Conservation (phyloP, 2,329 filamentous ascomycete genomes). For the Epichloe baconii region DNA sequence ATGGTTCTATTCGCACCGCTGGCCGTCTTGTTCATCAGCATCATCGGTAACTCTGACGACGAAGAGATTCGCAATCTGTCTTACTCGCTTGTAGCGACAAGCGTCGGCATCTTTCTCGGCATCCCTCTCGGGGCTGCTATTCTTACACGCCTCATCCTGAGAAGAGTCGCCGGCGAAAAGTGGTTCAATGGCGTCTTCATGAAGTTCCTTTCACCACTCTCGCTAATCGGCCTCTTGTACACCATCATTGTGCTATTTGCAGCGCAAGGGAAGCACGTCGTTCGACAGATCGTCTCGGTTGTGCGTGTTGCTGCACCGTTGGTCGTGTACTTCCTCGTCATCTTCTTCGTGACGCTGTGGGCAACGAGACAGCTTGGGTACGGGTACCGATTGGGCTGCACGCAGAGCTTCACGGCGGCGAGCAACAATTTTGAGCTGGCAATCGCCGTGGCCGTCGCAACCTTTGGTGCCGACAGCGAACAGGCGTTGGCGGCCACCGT, state of each 20-base stretch:
- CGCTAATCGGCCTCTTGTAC: slow-evolving; percentile 71
- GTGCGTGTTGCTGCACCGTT: slow-evolving; percentile 69
- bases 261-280: slow-evolving; percentile 62
- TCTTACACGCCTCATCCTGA: slow-evolving; percentile 55
- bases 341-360: slow-evolving; percentile 59
- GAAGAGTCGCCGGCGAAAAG: slow-evolving; percentile 35
- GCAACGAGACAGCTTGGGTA: slow-evolving; percentile 55
- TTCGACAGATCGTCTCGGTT: slow-evolving; percentile 74
- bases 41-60: slow-evolving; percentile 41
- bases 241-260: slow-evolving; percentile 81
- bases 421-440: slow-evolving; percentile 92
- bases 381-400: slow-evolving; percentile 54
- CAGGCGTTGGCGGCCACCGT: slow-evolving; percentile 75
- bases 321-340: slow-evolving; percentile 63
- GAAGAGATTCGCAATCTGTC: slow-evolving; percentile 24
- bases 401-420: slow-evolving; percentile 78
- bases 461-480: slow-evolving; percentile 64
- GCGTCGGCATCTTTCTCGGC: slow-evolving; percentile 72
- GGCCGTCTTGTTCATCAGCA: slow-evolving; percentile 53
- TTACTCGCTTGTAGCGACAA: slow-evolving; percentile 61
- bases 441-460: slow-evolving; percentile 75
- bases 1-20: slow-evolving; percentile 62
- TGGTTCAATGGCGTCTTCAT: slow-evolving; percentile 62
- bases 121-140: slow-evolving; percentile 73
- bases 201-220: slow-evolving; percentile 57